Percentiles rank a stretch among this genome's conserved stretches.
Conservation (phyloP, 1,139 yeast species). For the Meyerozyma carpophila region DNA sequence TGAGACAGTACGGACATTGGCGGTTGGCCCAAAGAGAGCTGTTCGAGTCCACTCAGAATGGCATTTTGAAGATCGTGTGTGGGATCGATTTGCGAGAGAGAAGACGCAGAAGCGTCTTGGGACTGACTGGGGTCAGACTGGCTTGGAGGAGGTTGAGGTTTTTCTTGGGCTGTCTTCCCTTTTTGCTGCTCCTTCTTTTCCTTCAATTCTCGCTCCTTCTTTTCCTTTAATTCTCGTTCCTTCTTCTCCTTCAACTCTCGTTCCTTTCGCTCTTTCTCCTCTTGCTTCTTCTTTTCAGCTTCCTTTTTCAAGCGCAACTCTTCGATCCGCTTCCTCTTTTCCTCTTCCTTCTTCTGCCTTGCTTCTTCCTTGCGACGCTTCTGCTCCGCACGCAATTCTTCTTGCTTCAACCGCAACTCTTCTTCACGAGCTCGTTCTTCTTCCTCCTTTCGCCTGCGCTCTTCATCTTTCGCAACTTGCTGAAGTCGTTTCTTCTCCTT, state of each 20-base stretch:
- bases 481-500: constrained; percentile 71
- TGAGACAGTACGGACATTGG: not conserved
- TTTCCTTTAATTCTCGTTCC: constrained; percentile 14
- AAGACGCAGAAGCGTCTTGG: not conserved
- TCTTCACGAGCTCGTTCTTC: constrained; percentile 39
- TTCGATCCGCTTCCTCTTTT: constrained; percentile 40
- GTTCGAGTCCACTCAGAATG: not conserved
- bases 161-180: too few relatives aligned
- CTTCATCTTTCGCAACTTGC: constrained; percentile 74
- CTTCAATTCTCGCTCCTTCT: not conserved
- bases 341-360: constrained; percentile 47
- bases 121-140: too few relatives aligned
- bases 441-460: constrained; percentile 53
- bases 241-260: constrained; percentile 19
- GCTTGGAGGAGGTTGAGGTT: too few relatives aligned
- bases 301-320: constrained; percentile 41
- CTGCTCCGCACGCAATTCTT: constrained; percentile 39
- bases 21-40: constrained; percentile 5
- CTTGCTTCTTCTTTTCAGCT: constrained; percentile 41
- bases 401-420: constrained; percentile 29
- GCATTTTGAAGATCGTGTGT: not conserved
- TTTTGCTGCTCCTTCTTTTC: not conserved
- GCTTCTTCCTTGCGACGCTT: constrained; percentile 45
- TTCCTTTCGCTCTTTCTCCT: constrained; percentile 26
- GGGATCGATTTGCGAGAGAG: not conserved